Base-by-base conservation (phyloP, 306 rosid species). In the Cucurbita moschata region DNA sequence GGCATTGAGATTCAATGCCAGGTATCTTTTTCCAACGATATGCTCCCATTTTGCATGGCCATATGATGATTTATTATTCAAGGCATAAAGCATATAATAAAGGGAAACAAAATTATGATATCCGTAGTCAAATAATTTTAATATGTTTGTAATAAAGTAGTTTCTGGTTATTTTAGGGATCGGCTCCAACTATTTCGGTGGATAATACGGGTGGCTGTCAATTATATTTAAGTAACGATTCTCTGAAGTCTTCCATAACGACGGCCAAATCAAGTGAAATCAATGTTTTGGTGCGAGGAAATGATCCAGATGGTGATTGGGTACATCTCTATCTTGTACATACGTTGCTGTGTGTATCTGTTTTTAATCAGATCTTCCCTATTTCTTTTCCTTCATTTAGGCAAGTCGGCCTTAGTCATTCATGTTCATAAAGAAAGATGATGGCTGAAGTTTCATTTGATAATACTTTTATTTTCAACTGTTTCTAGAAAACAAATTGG, bases 261-360 rank as follows among this genome's bases (percentile, higher is more conserved):
- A 85, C 99, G 15, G 97, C 99, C 30, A 94, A 94, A 85, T 87
- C 99, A 65, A 91, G 99, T 74, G 99, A 91, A 89, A 83, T 91
- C 81, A 94, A 94, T 82, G 86, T 94, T 49, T 66, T 94, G 87
- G 96, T 94, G 71, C 99, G 96, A 56, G 90, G 88, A 62, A 79
- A 81, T 54, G 86, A 73, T 76, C 85, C 96, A 59, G 81, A 87
- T 72, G 88, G 82, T 86, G 97, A 94, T 79, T 94, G 96, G 98
- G 98, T 94, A 89, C 47, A 84, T 77, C 78, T 76, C 79, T 66
- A 13, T 69, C 57, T 49, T 43, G 43, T 5, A 5, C 50, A 21
- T 46, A 14, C 18, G 7, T 50, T 52, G 78, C 18, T 60, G 44
- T 35, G 8, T 44, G 19, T 3, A 44, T 18, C 14, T 43, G 10